Conservation (phyloP, 2,329 filamentous ascomycete species). For the Aureobasidium sp. region DNA sequence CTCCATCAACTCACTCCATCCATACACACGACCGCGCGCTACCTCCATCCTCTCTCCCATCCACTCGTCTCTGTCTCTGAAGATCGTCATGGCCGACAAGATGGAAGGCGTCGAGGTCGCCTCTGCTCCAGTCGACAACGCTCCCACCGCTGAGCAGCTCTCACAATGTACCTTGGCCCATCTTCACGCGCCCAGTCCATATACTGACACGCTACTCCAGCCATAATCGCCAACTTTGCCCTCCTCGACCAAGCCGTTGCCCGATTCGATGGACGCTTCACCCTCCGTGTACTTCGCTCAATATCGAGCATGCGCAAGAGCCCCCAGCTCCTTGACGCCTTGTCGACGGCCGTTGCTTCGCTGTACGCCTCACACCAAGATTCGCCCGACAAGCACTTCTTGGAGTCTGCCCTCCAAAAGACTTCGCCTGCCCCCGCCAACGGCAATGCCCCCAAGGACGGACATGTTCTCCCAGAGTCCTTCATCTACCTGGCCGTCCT, state of each 20-base stretch:
- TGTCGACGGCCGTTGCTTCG: constrained; percentile 22
- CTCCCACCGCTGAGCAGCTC: constrained; percentile 16
- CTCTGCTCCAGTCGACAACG: constrained; percentile 15
- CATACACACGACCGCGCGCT: constrained; percentile 10
- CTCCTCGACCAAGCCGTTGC: constrained; percentile 86
- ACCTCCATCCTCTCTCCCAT: not conserved
- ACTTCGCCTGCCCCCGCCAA: constrained; percentile 13
- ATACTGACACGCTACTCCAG: constrained; percentile 41
- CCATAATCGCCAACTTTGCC: constrained; percentile 90
- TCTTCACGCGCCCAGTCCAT: not conserved
- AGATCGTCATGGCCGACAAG: constrained; percentile 40
- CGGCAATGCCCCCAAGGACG: constrained; percentile 19
- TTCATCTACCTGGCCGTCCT: constrained; percentile 33
- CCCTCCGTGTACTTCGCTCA: constrained; percentile 84
- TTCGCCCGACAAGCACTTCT: constrained; percentile 15
- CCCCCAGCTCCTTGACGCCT: constrained; percentile 30
- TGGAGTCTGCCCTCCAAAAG: constrained; percentile 16
- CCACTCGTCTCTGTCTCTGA: constrained; percentile 9
- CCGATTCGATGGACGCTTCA: constrained; percentile 91
- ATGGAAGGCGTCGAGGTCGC: constrained; percentile 42
- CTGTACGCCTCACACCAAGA: constrained; percentile 16
- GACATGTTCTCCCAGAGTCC: constrained; percentile 28
- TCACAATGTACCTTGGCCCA: constrained; percentile 13
- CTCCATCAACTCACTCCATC: constrained; percentile 17
- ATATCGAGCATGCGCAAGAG: constrained; percentile 95